Conservation (phyloP, 164 flowering plant genomes). For the Kalanchoe fedtschenkoi region DNA sequence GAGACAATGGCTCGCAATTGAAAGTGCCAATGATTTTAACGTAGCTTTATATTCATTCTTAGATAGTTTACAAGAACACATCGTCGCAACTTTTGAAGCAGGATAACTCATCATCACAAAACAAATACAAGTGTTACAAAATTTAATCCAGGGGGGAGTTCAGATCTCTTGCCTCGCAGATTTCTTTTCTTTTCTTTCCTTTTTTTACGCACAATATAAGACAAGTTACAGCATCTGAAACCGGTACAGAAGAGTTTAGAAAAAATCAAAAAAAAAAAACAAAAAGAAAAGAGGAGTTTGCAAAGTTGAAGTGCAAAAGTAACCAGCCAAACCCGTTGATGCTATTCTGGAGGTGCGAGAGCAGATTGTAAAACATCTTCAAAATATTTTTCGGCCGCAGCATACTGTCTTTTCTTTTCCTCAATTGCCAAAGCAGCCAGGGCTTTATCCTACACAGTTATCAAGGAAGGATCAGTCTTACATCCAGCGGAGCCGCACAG, state of each 20-base stretch:
- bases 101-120: not conserved
- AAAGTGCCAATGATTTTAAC: not conserved
- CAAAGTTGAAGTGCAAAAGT: not conserved
- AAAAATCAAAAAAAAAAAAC: not conserved
- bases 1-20: too few species aligned
- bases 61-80: not conserved
- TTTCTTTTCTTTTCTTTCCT: too few species aligned
- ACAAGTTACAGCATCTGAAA: not conserved
- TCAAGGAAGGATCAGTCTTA: not conserved
- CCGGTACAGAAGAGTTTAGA: not conserved
- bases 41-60: not conserved
- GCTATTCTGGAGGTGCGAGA: conserved; percentile 37
- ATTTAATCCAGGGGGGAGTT: not conserved
- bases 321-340: not conserved
- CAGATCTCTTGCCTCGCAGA: not conserved
- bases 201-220: not conserved
- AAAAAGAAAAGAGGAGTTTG: not conserved
- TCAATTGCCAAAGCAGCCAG: conserved; percentile 90
- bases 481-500: too few species aligned
- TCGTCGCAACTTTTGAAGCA: not conserved
- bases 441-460: conserved; percentile 68
- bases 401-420: conserved; percentile 83
- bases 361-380: conserved; percentile 86
- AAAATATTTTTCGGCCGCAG: conserved; percentile 85
- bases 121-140: not conserved